A percentile compares a stretch with the other conserved stretches of the same genome.
Evolutionary conservation across 2,329 filamentous ascomycete genomes (phyloP).

Genomic region (Trichoderma simmonsii): DNA sequence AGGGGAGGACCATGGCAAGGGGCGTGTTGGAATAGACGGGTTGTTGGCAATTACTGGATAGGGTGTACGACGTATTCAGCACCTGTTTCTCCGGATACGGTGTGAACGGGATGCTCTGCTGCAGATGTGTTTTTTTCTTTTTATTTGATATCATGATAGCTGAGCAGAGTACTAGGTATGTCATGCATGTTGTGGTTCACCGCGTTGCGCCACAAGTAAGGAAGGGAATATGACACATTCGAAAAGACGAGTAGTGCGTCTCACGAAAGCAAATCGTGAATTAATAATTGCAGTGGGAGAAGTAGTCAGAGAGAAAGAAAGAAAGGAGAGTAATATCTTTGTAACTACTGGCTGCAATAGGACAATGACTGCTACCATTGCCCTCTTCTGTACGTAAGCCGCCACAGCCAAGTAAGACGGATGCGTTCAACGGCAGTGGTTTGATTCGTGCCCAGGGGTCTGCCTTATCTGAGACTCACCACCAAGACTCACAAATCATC

Average conservation of each 20-base stretch:
- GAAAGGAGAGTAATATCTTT: background rate
- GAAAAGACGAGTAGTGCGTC: background rate
- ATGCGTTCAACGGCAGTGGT: background rate
- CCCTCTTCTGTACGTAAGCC: background rate
- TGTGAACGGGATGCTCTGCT: background rate
- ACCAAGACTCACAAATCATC: background rate
- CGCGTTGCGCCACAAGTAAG: background rate
- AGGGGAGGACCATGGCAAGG: conserved; percentile 10
- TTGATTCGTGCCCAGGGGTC: background rate
- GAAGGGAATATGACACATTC: background rate
- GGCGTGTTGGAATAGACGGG: conserved; percentile 17
- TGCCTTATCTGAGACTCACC: background rate
- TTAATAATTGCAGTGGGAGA: background rate
- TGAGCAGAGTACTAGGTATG: background rate
- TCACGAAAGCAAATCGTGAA: background rate
- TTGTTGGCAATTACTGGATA: conserved; percentile 16
- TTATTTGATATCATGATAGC: conserved; percentile 7
- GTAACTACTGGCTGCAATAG: background rate
- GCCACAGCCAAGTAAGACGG: background rate
- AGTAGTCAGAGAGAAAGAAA: background rate
- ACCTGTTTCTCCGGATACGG: conserved; percentile 6
- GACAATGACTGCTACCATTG: background rate
- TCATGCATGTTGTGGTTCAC: background rate
- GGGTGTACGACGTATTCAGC: conserved; percentile 6
- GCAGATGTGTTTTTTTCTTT: background rate